phyloP scores from a whole-genome alignment of 2,329 filamentous ascomycete species.

The Trichoderma gracile region DNA sequence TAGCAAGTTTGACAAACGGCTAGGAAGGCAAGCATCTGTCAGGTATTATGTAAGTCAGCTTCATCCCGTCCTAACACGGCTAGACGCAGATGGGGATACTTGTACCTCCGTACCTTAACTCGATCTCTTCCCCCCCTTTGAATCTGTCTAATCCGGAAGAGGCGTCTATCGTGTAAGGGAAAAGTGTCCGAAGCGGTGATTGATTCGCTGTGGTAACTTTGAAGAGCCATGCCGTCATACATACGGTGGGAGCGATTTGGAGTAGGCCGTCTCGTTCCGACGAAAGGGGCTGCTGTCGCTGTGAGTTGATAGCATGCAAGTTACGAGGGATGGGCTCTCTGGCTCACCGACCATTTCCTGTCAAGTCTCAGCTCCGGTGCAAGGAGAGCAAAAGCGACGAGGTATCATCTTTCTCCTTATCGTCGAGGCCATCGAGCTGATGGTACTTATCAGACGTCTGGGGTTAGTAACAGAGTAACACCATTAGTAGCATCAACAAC shows the following conservation, averaged over 20 bases:
- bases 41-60: too few species aligned
- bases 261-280: not conserved
- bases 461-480: too few species aligned
- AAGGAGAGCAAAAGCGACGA: not conserved
- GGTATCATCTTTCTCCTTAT: not conserved
- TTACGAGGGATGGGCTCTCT: not conserved
- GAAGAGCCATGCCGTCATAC: slow-evolving; percentile 1
- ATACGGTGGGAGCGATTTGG: not conserved
- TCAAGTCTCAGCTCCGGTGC: not conserved
- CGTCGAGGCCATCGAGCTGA: too few species aligned
- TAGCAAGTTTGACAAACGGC: too few species aligned
- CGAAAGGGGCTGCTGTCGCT: not conserved
- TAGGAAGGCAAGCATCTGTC: too few species aligned
- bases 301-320: too few species aligned
- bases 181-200: not conserved
- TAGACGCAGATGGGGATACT: slow-evolving; percentile 8
- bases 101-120: not conserved
- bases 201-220: not conserved
- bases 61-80: not conserved
- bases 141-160: not conserved
- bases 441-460: too few species aligned
- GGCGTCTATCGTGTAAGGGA: not conserved
- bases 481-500: too few species aligned
- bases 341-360: slow-evolving; percentile 17
- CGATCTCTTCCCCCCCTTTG: not conserved